Conservation (phyloP, 768 basidiomycete species). For the Lactarius hatsudake region DNA sequence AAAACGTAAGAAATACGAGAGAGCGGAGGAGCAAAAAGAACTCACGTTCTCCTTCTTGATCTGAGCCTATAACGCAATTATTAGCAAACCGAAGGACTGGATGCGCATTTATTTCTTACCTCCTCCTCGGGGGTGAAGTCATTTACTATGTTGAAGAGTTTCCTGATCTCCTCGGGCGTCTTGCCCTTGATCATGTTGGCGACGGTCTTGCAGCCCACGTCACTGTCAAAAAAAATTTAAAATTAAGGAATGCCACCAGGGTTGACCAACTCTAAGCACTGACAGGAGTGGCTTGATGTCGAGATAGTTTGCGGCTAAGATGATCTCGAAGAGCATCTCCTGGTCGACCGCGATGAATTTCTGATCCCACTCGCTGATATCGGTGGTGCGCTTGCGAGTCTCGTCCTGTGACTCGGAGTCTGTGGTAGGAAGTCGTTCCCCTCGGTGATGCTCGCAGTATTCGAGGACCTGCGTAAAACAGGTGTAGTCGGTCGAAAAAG, state of each 20-base stretch:
- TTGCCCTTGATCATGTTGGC: slow-evolving; percentile 99
- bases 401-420: slow-evolving; percentile 87
- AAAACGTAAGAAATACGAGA: slow-evolving; percentile 4
- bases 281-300: slow-evolving; percentile 98
- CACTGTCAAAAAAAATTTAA: slow-evolving; percentile 44
- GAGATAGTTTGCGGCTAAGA: slow-evolving; percentile 98
- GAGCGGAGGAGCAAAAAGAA: slow-evolving; percentile 20
- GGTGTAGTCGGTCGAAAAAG: slow-evolving; percentile 14
- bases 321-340: slow-evolving; percentile 99
- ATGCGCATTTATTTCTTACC: slow-evolving; percentile 43
- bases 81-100: not conserved
- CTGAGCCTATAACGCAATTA: slow-evolving; percentile 59
- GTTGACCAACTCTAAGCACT: not conserved
- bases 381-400: slow-evolving; percentile 95
- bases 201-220: slow-evolving; percentile 97
- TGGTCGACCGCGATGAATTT: slow-evolving; percentile 99
- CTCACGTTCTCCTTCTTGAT: slow-evolving; percentile 99
- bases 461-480: slow-evolving; percentile 73
- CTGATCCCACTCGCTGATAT: slow-evolving; percentile 99
- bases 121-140: slow-evolving; percentile 99
- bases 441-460: slow-evolving; percentile 98
- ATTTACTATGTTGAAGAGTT: slow-evolving; percentile 96
- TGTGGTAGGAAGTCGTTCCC: slow-evolving; percentile 88
- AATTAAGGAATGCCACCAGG: slow-evolving; percentile 12
- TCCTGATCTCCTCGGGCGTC: slow-evolving; percentile 98